Conservation (phyloP, 345 rosid species). For the Gossypium thurberi region DNA sequence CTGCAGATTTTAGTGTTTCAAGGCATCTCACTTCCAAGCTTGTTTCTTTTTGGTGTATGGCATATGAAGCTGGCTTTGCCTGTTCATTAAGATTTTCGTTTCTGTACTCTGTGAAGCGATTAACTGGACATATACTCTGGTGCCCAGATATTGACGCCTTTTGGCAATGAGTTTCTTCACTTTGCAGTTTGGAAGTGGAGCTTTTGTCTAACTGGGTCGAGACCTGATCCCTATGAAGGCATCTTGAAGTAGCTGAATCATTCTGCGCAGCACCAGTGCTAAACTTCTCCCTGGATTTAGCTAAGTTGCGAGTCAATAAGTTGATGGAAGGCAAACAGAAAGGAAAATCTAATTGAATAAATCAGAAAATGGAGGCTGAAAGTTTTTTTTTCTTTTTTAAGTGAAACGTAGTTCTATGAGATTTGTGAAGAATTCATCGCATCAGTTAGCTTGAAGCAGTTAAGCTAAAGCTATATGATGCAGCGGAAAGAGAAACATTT, state of each 20-base stretch:
- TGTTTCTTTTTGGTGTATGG: neutral
- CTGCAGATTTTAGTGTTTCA: slow-evolving; percentile 16
- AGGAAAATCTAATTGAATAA: neutral
- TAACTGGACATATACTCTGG: neutral
- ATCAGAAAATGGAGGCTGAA: too few species aligned
- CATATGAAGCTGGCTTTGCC: neutral
- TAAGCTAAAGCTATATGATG: too few species aligned
- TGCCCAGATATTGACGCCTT: neutral
- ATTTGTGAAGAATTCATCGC: too few species aligned
- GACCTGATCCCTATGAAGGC: too few species aligned
- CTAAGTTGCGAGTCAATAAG: neutral
- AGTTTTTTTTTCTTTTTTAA: too few species aligned
- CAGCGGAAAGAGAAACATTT: too few species aligned
- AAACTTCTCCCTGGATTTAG: slow-evolving; percentile 42
- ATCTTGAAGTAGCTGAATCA: slow-evolving; percentile 13
- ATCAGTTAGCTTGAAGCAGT: too few species aligned
- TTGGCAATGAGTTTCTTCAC: slow-evolving; percentile 15
- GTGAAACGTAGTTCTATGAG: too few species aligned
- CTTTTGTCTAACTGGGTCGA: neutral
- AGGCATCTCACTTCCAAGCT: neutral
- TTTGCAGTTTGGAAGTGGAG: slow-evolving; percentile 16
- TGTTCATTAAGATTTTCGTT: neutral
- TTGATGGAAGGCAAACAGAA: neutral
- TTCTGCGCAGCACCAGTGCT: slow-evolving; percentile 24
- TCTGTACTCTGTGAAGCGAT: neutral